Evolutionary conservation across 1,139 yeast genomes (phyloP).

Genomic region (Geotrichum candidum): DNA sequence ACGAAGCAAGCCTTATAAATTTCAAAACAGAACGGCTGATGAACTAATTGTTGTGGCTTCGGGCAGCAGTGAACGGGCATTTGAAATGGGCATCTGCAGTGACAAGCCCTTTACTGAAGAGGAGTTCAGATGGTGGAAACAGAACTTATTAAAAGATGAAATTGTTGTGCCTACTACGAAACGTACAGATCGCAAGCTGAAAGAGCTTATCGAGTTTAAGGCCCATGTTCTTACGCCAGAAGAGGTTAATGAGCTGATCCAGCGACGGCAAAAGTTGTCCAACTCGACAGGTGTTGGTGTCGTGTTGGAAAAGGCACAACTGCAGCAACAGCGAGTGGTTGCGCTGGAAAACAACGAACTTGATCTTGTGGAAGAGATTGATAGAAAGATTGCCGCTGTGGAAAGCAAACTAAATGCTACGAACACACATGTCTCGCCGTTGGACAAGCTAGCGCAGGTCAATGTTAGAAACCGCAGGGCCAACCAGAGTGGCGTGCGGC

Average conservation of each 20-base stretch:
- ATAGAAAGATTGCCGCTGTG: slow-evolving; percentile 45
- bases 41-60: slow-evolving; percentile 48
- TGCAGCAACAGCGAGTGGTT: slow-evolving; percentile 68
- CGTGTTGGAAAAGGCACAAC: slow-evolving; percentile 66
- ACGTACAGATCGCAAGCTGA: slow-evolving; percentile 59
- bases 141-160: slow-evolving; percentile 54
- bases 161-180: slow-evolving; percentile 58
- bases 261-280: slow-evolving; percentile 58
- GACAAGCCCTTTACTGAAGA: slow-evolving; percentile 64
- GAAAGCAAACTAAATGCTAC: slow-evolving; percentile 28
- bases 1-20: slow-evolving; percentile 55
- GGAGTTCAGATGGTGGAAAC: slow-evolving; percentile 67
- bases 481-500: slow-evolving; percentile 69
- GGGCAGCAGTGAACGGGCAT: slow-evolving; percentile 63
- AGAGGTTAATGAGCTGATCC: slow-evolving; percentile 75
- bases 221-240: slow-evolving; percentile 63
- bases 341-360: slow-evolving; percentile 63
- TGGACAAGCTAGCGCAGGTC: slow-evolving; percentile 51
- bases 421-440: slow-evolving; percentile 24
- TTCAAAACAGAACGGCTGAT: slow-evolving; percentile 39
- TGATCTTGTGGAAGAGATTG: slow-evolving; percentile 48
- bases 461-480: slow-evolving; percentile 78
- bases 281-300: slow-evolving; percentile 64
- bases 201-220: slow-evolving; percentile 56
- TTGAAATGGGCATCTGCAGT: slow-evolving; percentile 71